A percentile compares a stretch with the other conserved stretches of the same genome.
These are phyloP conservation scores for Oldenlandia corymbosa DNA, from an alignment of 257 asterid genomes.

Conservation along the genomic window DNA sequence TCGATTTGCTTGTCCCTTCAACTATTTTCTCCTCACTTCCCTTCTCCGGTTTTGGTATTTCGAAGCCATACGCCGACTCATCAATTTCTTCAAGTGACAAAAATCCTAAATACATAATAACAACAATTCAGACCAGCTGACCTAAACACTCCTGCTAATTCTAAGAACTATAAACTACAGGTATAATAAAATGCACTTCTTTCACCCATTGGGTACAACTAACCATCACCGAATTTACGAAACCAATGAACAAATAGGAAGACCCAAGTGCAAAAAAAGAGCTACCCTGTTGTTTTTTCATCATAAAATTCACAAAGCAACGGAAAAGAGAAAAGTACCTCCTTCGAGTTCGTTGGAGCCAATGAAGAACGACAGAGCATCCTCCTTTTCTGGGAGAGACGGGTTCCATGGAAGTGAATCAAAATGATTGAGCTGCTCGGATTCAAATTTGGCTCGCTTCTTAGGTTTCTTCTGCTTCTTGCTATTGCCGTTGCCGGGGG, in stretches of 20 bases:
- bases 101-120: slow-evolving; percentile 69
- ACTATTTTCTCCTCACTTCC: slow-evolving; percentile 23
- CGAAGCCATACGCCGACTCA: slow-evolving; percentile 62
- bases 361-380: slow-evolving; percentile 45
- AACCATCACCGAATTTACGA: too few relatives aligned
- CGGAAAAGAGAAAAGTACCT: slow-evolving; percentile 31
- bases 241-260: neutral
- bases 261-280: neutral
- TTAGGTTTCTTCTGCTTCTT: slow-evolving; percentile 33
- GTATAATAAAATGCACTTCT: neutral
- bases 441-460: slow-evolving; percentile 46
- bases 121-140: too few relatives aligned
- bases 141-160: neutral
- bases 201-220: too few relatives aligned
- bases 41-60: slow-evolving; percentile 33
- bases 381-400: slow-evolving; percentile 43
- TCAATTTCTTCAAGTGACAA: slow-evolving; percentile 86
- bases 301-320: neutral
- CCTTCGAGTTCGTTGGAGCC: slow-evolving; percentile 83
- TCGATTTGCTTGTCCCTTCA: slow-evolving; percentile 30
- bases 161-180: too few relatives aligned
- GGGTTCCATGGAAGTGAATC: slow-evolving; percentile 68
- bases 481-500: slow-evolving; percentile 16
- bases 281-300: neutral
- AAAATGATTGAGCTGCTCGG: slow-evolving; percentile 45